phyloP scores from a whole-genome alignment of 768 basidiomycete genomes.

The Psilocybe subaeruginosa region DNA sequence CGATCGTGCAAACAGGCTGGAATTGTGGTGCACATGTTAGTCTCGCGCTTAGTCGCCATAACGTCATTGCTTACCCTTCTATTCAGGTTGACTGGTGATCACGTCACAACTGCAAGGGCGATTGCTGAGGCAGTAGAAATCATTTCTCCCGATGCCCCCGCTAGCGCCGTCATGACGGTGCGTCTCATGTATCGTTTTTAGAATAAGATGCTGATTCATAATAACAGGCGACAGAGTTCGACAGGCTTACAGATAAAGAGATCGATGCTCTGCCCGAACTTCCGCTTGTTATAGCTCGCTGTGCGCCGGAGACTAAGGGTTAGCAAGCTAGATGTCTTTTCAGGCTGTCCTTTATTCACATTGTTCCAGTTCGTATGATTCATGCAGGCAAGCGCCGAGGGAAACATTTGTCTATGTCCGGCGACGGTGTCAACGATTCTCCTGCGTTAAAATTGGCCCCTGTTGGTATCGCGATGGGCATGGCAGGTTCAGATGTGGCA shows the following conservation, averaged over 20 bases:
- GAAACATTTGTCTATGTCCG: conserved; percentile 57
- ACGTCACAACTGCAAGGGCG: conserved; percentile 53
- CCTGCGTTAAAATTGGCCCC: conserved; percentile 58
- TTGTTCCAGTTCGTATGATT: conserved; percentile 47
- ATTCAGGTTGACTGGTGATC: conserved; percentile 56
- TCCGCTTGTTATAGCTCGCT: conserved; percentile 62
- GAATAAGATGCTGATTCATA: background rate
- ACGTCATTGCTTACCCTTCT: conserved; percentile 9
- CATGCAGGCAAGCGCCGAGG: conserved; percentile 59
- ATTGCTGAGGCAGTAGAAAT: conserved; percentile 56
- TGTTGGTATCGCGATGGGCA: conserved; percentile 63
- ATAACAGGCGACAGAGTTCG: conserved; percentile 45
- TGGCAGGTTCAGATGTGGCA: conserved; percentile 58
- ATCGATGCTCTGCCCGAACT: conserved; percentile 51
- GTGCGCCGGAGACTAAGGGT: conserved; percentile 56
- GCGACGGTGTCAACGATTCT: conserved; percentile 62
- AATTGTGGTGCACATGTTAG: conserved; percentile 48
- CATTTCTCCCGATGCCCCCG: conserved; percentile 39
- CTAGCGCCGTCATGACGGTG: conserved; percentile 41
- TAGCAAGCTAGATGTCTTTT: background rate
- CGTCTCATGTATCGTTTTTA: background rate
- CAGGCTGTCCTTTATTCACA: background rate
- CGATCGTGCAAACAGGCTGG: conserved; percentile 53
- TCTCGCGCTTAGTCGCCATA: background rate
- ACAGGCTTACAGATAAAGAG: conserved; percentile 53